These are phyloP conservation scores for Boletus smithii DNA, from an alignment of 1,284 basidiomycete genomes.

Conservation along the genomic window DNA sequence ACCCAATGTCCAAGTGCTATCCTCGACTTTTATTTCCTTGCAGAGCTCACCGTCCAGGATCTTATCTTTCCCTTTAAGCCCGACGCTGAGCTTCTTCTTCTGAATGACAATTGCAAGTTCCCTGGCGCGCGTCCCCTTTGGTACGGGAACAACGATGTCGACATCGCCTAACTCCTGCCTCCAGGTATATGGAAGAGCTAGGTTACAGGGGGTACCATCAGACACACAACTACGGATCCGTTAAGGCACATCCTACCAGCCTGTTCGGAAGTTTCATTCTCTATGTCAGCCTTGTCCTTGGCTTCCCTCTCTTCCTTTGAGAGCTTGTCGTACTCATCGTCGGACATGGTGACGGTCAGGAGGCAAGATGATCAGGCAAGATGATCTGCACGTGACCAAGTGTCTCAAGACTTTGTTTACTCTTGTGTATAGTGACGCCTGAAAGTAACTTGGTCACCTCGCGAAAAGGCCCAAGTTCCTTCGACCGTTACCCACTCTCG, in stretches of 20 bases:
- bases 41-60: constrained; percentile 91
- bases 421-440: constrained; percentile 25
- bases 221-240: constrained; percentile 8
- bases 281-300: constrained; percentile 66
- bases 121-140: constrained; percentile 79
- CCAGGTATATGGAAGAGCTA: constrained; percentile 92
- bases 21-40: constrained; percentile 91
- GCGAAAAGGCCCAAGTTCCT: constrained; percentile 10
- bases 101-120: constrained; percentile 76
- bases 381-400: constrained; percentile 30
- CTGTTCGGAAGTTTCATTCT: constrained; percentile 78
- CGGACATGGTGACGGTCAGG: constrained; percentile 35
- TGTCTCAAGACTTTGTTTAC: constrained; percentile 22
- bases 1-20: constrained; percentile 97
- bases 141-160: constrained; percentile 80
- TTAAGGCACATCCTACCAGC: constrained; percentile 56
- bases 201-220: constrained; percentile 17
- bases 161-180: constrained; percentile 87
- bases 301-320: constrained; percentile 72
- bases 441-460: constrained; percentile 16
- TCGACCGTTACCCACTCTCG: constrained; percentile 8
- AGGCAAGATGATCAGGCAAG: constrained; percentile 22
- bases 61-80: constrained; percentile 80
- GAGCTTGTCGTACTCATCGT: constrained; percentile 75
- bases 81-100: constrained; percentile 81